phyloP scores from a whole-genome alignment of 306 rosid genomes.

The Vigna hirtella region DNA sequence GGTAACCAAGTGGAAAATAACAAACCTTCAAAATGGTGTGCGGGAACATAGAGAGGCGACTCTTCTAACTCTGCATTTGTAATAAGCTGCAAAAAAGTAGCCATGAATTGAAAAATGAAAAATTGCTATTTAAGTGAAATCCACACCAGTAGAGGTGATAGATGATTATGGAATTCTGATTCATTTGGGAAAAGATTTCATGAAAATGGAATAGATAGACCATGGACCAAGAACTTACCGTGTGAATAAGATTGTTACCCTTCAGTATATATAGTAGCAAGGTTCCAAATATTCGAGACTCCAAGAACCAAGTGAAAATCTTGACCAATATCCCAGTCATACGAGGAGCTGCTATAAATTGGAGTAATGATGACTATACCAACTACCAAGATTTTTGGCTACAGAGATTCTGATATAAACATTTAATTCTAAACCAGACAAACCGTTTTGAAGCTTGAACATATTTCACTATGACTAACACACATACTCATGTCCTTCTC shows the following conservation, averaged over 20 bases:
- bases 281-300: slow-evolving; percentile 66
- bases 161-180: slow-evolving; percentile 6
- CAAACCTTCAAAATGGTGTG: slow-evolving; percentile 77
- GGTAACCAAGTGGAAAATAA: slow-evolving; percentile 23
- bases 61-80: slow-evolving; percentile 82
- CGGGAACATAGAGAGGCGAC: slow-evolving; percentile 70
- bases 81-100: slow-evolving; percentile 62
- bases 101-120: not conserved
- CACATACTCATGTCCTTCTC: not conserved
- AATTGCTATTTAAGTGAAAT: not conserved
- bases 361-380: slow-evolving; percentile 13
- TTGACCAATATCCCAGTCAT: slow-evolving; percentile 83
- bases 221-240: slow-evolving; percentile 55
- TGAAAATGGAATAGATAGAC: slow-evolving; percentile 5
- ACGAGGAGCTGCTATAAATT: slow-evolving; percentile 69
- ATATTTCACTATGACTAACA: not conserved
- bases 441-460: not conserved
- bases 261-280: slow-evolving; percentile 63
- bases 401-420: slow-evolving; percentile 4
- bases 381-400: not conserved
- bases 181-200: not conserved
- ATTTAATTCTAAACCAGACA: slow-evolving; percentile 3
- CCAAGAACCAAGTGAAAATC: slow-evolving; percentile 75
- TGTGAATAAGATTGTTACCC: slow-evolving; percentile 68
- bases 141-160: not conserved